Evolutionary conservation across 257 asterid genomes (phyloP), one percentile per base, ranked within the genome.

Genomic region (Scutellaria baicalensis): DNA sequence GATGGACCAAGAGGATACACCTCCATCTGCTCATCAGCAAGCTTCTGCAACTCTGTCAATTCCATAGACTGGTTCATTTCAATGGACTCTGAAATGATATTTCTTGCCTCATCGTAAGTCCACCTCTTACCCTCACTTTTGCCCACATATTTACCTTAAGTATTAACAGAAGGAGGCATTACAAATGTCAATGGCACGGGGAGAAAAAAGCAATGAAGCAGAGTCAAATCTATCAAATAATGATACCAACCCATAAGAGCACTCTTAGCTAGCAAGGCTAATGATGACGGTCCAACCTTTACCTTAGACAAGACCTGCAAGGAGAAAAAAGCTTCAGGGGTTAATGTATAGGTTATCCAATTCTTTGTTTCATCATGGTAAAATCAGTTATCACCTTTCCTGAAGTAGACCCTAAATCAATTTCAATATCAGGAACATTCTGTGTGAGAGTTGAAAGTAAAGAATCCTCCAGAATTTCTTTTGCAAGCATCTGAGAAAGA

Each of bases 1-100:
- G 89, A 85, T 69, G 95, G 93, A 66, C 99, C 97, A 66, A 94
- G 93, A 78, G 97, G 95, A 78, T 89, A 87, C 82, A 74, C 79
- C 84, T 91, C 99, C 12, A 84, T 67, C 80, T 87, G 84, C 70
- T 91, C 97, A 52, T 86, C 85, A 59, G 84, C 86, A 76, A 87
- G 93, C 85, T 80, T 94, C 82, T 79, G 88, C 80, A 91, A 77
- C 84, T 91, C 96, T 5, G 67, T 63, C 36, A 66, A 69, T 47
- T 83, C 93, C 84, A 71, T 75, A 8, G 95, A 86, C 82, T 91
- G 93, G 81, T 96, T 87, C 86, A 86, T 79, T 76, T 89, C 96
- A 36, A 94, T 79, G 58, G 99, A 89, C 78, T 89, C 87, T 11
- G 89, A 73, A 69, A 94, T 89, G 44, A 94, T 75, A 74, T 80